Evolutionary conservation across 345 rosid genomes (phyloP).

Genomic region (Eutrema heterophyllum): DNA sequence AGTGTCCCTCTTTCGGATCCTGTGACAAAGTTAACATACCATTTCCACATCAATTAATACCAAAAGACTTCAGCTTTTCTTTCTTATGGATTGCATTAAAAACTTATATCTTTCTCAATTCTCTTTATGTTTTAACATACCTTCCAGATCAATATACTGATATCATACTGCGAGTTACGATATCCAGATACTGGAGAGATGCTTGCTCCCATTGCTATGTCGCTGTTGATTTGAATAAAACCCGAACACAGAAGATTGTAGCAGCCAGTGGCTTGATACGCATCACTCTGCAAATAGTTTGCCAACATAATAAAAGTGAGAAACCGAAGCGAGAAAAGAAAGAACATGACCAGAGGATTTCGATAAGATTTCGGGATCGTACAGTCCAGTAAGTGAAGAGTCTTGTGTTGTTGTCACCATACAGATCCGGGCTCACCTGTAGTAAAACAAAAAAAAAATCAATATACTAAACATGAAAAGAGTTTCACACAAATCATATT

Average conservation of each 20-base stretch:
- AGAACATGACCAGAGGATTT: neutral
- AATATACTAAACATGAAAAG: neutral
- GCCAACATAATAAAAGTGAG: neutral
- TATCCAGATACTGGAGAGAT: conserved; percentile 87
- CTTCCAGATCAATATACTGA: conserved; percentile 97
- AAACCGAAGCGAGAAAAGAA: neutral
- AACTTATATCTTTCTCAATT: neutral
- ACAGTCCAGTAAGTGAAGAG: conserved; percentile 99
- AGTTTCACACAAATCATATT: conserved; percentile 13
- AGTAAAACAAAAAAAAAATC: neutral
- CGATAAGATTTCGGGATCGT: conserved; percentile 28
- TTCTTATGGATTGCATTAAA: neutral
- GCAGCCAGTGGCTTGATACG: conserved; percentile 98
- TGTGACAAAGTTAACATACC: conserved; percentile 25
- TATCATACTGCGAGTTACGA: conserved; percentile 90
- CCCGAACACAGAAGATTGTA: conserved; percentile 97
- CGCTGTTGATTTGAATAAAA: conserved; percentile 86
- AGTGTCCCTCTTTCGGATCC: conserved; percentile 97
- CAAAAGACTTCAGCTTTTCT: neutral
- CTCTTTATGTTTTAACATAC: conserved; percentile 32
- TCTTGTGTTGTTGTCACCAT: conserved; percentile 98
- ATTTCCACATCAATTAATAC: neutral
- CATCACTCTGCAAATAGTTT: conserved; percentile 71
- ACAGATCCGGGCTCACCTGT: conserved; percentile 70
- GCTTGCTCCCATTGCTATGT: conserved; percentile 97